These are phyloP conservation scores for Boletellus emodensis DNA, from an alignment of 768 basidiomycete genomes.

Conservation along the genomic window DNA sequence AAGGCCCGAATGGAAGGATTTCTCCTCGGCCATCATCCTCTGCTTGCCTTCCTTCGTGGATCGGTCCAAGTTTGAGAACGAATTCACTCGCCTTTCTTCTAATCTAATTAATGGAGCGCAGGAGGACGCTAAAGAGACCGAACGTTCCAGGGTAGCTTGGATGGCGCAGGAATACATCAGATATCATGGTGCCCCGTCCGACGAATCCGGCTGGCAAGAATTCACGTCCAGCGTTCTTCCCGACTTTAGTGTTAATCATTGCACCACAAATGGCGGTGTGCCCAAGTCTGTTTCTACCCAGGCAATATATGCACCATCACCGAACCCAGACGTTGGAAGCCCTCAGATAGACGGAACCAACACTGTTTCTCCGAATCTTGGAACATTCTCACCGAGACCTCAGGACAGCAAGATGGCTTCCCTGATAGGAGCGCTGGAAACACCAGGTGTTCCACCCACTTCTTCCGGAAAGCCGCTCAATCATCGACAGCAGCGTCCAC, in stretches of 20 bases:
- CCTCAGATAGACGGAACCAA: slow-evolving; percentile 13
- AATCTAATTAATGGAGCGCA: slow-evolving; percentile 59
- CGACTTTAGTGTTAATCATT: slow-evolving; percentile 25
- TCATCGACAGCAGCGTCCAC: slow-evolving; percentile 22
- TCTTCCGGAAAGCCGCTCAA: slow-evolving; percentile 26
- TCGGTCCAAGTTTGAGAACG: slow-evolving; percentile 58
- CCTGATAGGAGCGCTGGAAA: slow-evolving; percentile 43
- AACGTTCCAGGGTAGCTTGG: slow-evolving; percentile 54
- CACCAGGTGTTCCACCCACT: slow-evolving; percentile 6
- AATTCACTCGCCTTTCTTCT: slow-evolving; percentile 62
- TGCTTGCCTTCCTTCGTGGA: slow-evolving; percentile 57
- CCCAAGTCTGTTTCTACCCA: slow-evolving; percentile 48
- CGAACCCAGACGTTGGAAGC: slow-evolving; percentile 33
- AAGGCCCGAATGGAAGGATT: slow-evolving; percentile 52
- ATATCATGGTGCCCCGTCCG: slow-evolving; percentile 51
- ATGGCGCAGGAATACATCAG: slow-evolving; percentile 62
- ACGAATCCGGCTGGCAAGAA: slow-evolving; percentile 52
- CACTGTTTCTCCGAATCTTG: slow-evolving; percentile 40
- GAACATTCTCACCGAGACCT: slow-evolving; percentile 54
- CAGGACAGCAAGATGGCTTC: slow-evolving; percentile 41
- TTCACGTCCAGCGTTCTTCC: slow-evolving; percentile 55
- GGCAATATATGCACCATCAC: slow-evolving; percentile 50
- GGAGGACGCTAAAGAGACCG: slow-evolving; percentile 35
- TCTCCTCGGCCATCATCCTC: slow-evolving; percentile 58
- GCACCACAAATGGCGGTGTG: slow-evolving; percentile 31